Base-by-base conservation (phyloP, 441 rosid species). In the Erysimum cheiri region DNA sequence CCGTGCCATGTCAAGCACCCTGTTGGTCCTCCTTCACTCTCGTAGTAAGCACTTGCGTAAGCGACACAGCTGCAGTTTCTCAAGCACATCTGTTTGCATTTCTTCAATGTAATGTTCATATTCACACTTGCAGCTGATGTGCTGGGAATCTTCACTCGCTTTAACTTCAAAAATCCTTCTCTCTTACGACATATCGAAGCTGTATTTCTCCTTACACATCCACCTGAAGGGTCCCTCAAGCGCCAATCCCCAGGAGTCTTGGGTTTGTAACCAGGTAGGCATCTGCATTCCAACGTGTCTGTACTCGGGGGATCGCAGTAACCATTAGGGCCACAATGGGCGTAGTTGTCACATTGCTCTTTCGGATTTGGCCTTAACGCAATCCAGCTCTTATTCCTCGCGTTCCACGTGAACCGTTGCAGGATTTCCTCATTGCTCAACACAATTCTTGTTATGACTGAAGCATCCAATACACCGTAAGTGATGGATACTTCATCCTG, bases 1-100 rank as follows among this genome's bases (percentile, higher is more conserved):
- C 86, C 87, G 6, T 80, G 77, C 94, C 94, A 88, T 5, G 74
- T 85, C 80, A 90, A 60, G 82, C 98, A 90, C 4, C 96, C 93
- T 71, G 22, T 70, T 2, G 15, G 49, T 28, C 86, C 93, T 4
- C 75, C 85, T 8, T 71, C 64, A 3, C 61, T 71, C 13, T 81
- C 85, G 4, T 75, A 62, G 48, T 85, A 72, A 9, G 96, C 95
- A 12, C 81, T 81, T 0, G 88, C 67, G 58, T 84, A 93, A 50
- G 85, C 96, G 3, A 70, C 74, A 62, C 97, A 93, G 0, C 84
- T 75, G 46, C 97, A 93, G 47, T 93, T 82, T 55, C 33, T 80
- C 79, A 82, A 65, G 50, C 98, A 93, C 71, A 52, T 67, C 0
- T 74, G 48, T 65, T 57, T 67, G 24, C 98, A 93, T 4, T 55